Percentiles rank a stretch among this genome's conserved stretches.
Conservation (phyloP, 2,329 filamentous ascomycete genomes). For the Tolypocladium sp. region DNA sequence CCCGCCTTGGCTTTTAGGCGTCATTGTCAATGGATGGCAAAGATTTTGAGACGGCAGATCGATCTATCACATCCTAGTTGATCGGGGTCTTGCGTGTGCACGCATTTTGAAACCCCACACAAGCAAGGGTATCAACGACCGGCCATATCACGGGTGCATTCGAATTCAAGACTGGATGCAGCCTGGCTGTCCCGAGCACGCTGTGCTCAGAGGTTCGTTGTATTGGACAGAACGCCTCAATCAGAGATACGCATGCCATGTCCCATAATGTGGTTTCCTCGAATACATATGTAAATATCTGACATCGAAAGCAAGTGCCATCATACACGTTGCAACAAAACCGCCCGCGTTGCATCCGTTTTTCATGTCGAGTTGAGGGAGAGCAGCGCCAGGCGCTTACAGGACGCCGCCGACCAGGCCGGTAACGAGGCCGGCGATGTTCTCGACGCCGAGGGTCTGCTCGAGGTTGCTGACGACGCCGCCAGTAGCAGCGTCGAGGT, state of each 20-base stretch:
- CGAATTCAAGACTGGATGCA: not conserved
- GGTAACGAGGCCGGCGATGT: slow-evolving; percentile 8
- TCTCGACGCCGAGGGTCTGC: slow-evolving; percentile 7
- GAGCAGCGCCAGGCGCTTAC: not conserved
- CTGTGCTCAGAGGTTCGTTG: not conserved
- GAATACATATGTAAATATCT: not conserved
- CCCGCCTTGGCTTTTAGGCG: too few relatives aligned
- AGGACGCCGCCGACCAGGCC: slow-evolving; percentile 1
- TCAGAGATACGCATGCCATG: not conserved
- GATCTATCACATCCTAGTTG: too few relatives aligned
- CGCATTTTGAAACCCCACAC: too few relatives aligned
- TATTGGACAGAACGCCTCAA: not conserved
- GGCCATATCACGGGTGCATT: too few relatives aligned
- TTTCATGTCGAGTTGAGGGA: not conserved
- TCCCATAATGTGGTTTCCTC: not conserved
- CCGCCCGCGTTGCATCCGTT: not conserved
- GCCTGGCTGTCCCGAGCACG: not conserved
- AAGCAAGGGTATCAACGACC: too few relatives aligned
- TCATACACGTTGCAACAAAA: not conserved
- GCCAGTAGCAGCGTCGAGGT: slow-evolving; percentile 10
- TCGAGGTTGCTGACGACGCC: slow-evolving; percentile 10
- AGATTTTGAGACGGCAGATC: too few relatives aligned
- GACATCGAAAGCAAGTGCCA: not conserved
- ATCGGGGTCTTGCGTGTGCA: too few relatives aligned
- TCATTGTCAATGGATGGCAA: too few relatives aligned